These are phyloP conservation scores for Coemansia sp. DNA, from an alignment of 371 early-diverging fungal genomes.

Conservation along the genomic window DNA sequence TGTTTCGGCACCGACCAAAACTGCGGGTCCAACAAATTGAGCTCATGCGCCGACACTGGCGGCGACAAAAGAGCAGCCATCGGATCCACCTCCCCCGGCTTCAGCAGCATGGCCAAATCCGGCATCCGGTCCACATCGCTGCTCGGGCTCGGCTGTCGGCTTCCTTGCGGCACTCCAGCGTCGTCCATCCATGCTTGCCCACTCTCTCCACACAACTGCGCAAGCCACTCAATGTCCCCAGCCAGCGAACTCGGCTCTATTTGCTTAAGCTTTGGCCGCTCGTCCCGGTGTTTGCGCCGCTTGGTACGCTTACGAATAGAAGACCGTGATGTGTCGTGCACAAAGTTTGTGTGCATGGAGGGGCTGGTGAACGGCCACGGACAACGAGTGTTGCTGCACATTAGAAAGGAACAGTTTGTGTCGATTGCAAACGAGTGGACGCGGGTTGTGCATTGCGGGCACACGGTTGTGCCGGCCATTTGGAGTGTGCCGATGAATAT, in stretches of 20 bases:
- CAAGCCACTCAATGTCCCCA: constrained; percentile 32
- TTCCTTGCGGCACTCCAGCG: constrained; percentile 32
- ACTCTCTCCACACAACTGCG: constrained; percentile 15
- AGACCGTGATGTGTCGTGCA: constrained; percentile 32
- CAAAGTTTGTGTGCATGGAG: constrained; percentile 31
- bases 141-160: constrained; percentile 33
- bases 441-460: constrained; percentile 31
- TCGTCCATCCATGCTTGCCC: constrained; percentile 10
- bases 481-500: background rate
- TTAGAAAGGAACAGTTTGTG: constrained; percentile 43
- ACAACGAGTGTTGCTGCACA: constrained; percentile 39
- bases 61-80: constrained; percentile 44
- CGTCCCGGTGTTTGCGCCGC: constrained; percentile 22
- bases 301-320: constrained; percentile 43
- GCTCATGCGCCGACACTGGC: constrained; percentile 37
- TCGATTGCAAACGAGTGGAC: constrained; percentile 35
- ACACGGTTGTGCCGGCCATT: background rate
- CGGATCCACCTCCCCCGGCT: constrained; percentile 17
- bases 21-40: constrained; percentile 4
- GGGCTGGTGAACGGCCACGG: constrained; percentile 41
- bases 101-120: constrained; percentile 30
- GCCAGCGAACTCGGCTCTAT: background rate
- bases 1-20: background rate
- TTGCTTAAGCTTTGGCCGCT: no score
- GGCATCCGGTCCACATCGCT: constrained; percentile 17